Conservation (phyloP, 768 basidiomycete genomes). For the Termitomyces sp. region DNA sequence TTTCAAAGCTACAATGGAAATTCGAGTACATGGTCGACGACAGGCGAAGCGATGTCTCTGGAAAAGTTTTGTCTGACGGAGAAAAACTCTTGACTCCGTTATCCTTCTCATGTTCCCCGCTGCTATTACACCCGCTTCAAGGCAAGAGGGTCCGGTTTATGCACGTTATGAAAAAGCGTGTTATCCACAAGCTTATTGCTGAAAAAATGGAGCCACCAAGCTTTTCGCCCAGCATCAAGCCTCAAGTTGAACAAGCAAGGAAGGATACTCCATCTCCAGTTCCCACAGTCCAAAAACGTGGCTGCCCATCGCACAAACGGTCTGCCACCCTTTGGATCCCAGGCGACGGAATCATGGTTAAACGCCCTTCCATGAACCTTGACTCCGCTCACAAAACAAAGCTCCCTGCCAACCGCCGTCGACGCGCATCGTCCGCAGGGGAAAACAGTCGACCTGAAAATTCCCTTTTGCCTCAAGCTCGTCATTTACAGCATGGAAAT, state of each 20-base stretch:
- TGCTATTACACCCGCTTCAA: conserved; percentile 55
- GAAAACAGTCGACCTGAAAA: conserved; percentile 22
- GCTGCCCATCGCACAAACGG: conserved; percentile 24
- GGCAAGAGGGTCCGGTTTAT: conserved; percentile 65
- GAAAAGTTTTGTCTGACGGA: conserved; percentile 45
- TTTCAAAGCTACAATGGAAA: conserved; percentile 57
- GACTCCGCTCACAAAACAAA: background rate
- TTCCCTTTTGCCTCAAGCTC: background rate
- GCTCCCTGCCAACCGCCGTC: conserved; percentile 16
- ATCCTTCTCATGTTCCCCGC: conserved; percentile 70
- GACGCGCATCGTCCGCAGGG: conserved; percentile 44
- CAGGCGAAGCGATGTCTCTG: conserved; percentile 38
- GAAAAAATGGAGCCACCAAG: conserved; percentile 50
- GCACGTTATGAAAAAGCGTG: conserved; percentile 67
- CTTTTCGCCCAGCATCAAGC: conserved; percentile 2
- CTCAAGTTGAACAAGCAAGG: background rate
- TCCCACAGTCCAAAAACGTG: background rate
- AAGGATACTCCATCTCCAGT: background rate
- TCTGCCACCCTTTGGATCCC: conserved; percentile 21
- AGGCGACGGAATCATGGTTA: background rate
- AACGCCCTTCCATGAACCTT: background rate
- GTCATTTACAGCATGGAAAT: background rate
- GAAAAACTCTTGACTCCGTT: conserved; percentile 74
- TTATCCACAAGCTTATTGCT: conserved; percentile 60
- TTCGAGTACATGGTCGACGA: conserved; percentile 78